phyloP scores from a whole-genome alignment of 768 basidiomycete species.

The Russula emetica region DNA sequence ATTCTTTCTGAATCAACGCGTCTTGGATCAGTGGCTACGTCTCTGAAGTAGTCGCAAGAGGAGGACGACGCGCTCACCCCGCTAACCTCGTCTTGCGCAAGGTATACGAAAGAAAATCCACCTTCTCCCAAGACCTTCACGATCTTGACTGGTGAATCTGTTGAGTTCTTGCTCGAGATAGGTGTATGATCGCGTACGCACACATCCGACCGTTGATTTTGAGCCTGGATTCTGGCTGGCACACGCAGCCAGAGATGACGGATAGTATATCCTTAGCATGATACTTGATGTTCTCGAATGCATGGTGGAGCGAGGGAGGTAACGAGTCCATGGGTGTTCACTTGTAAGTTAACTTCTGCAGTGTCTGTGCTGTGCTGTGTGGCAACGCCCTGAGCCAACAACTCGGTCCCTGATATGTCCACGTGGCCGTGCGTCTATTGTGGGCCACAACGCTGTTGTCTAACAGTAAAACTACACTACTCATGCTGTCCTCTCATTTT shows the following conservation, averaged over 20 bases:
- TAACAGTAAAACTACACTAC: no score
- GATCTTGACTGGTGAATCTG: conserved; percentile 61
- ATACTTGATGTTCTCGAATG: conserved; percentile 58
- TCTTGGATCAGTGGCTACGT: conserved; percentile 14
- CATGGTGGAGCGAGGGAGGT: conserved; percentile 31
- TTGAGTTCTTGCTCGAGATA: not conserved
- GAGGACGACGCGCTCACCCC: conserved; percentile 55
- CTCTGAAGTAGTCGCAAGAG: not conserved
- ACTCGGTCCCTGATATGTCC: not conserved
- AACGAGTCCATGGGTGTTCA: conserved; percentile 18
- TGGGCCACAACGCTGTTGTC: no score
- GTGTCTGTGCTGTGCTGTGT: not conserved
- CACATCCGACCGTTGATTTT: conserved; percentile 96
- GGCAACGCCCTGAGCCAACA: not conserved
- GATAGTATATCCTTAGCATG: conserved; percentile 78
- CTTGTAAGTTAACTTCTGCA: not conserved
- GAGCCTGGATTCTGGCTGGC: conserved; percentile 76
- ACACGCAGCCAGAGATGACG: conserved; percentile 77
- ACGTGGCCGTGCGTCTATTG: no score
- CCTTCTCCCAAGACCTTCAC: conserved; percentile 93
- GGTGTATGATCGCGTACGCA: conserved; percentile 40
- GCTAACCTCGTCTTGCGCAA: conserved; percentile 81
- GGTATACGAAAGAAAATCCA: conserved; percentile 89
- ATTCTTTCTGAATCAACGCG: conserved; percentile 58
- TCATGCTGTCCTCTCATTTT: no score